A percentile compares a stretch with the other conserved stretches of the same genome.
Conservation (phyloP, 2,329 filamentous ascomycete genomes). For the Penicillium sp. region DNA sequence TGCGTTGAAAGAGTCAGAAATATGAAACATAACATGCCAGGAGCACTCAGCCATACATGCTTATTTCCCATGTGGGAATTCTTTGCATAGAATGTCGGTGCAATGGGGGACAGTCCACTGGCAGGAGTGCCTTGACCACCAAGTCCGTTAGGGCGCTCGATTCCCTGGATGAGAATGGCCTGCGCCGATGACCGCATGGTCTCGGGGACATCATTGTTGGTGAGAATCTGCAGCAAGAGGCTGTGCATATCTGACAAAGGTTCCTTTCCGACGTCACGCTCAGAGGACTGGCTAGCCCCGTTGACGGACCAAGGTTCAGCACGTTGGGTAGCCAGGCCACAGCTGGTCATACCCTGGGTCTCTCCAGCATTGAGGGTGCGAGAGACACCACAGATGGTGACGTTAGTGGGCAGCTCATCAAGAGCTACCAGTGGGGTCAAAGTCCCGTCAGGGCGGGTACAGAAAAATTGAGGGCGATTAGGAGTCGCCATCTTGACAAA, state of each 20-base stretch:
- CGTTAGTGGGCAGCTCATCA: conserved; percentile 45
- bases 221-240: conserved; percentile 22
- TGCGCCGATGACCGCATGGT: conserved; percentile 25
- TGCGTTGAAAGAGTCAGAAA: conserved; percentile 13
- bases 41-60: not conserved
- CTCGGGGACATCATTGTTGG: conserved; percentile 22
- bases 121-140: not conserved
- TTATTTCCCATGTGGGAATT: not conserved
- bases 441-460: conserved; percentile 42
- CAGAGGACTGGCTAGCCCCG: conserved; percentile 6
- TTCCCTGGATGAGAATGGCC: conserved; percentile 9
- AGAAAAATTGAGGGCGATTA: conserved; percentile 44
- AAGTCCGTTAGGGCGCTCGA: not conserved
- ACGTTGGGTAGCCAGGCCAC: conserved; percentile 38
- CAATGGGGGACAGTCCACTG: not conserved
- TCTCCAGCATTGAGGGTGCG: conserved; percentile 38
- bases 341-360: conserved; percentile 45
- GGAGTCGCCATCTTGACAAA: conserved; percentile 23
- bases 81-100: not conserved
- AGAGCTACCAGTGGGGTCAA: conserved; percentile 47
- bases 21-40: not conserved
- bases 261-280: not conserved
- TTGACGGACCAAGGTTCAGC: conserved; percentile 40
- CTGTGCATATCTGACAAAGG: conserved; percentile 19
- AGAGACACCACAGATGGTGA: conserved; percentile 41